Evolutionary conservation across 2,329 filamentous ascomycete genomes (phyloP).

Genomic region (Pseudocercospora musae): DNA sequence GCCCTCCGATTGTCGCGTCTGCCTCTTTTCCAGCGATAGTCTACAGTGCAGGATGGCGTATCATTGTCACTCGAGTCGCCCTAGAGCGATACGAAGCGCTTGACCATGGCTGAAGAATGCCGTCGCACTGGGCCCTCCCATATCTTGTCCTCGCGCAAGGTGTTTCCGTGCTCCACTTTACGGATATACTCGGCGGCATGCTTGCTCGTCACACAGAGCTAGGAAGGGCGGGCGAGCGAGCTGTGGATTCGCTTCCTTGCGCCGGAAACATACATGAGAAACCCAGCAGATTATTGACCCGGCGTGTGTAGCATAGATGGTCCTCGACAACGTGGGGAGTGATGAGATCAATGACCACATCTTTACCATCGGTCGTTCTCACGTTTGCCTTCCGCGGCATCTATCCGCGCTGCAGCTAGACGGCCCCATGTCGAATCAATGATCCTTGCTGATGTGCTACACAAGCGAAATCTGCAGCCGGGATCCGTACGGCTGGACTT

Average conservation of each 20-base stretch:
- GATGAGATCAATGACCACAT: not conserved
- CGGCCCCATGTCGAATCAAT: constrained; percentile 1
- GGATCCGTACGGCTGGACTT: constrained; percentile 5
- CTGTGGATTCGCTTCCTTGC: not conserved
- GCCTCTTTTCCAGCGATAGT: constrained; percentile 1
- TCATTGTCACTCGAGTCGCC: not conserved
- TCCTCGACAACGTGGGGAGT: constrained; percentile 5
- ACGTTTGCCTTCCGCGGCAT: not conserved
- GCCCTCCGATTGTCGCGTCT: constrained; percentile 2
- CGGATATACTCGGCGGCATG: constrained; percentile 27
- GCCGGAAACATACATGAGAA: not conserved
- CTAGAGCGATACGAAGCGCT: constrained; percentile 1
- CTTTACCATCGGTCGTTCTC: not conserved
- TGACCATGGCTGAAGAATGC: constrained; percentile 4
- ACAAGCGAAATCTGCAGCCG: constrained; percentile 5
- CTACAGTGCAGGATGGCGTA: not conserved
- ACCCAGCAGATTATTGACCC: constrained; percentile 1
- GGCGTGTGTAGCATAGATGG: constrained; percentile 11
- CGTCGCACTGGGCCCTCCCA: constrained; percentile 18
- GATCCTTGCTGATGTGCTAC: constrained; percentile 11
- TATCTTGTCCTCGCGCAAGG: constrained; percentile 15
- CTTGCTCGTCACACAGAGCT: constrained; percentile 9
- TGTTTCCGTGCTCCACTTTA: constrained; percentile 6
- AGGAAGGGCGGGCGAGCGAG: not conserved
- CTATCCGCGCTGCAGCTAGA: constrained; percentile 2